Base-by-base conservation (phyloP, 164 flowering plant genomes). In the Liquidambar formosana region DNA sequence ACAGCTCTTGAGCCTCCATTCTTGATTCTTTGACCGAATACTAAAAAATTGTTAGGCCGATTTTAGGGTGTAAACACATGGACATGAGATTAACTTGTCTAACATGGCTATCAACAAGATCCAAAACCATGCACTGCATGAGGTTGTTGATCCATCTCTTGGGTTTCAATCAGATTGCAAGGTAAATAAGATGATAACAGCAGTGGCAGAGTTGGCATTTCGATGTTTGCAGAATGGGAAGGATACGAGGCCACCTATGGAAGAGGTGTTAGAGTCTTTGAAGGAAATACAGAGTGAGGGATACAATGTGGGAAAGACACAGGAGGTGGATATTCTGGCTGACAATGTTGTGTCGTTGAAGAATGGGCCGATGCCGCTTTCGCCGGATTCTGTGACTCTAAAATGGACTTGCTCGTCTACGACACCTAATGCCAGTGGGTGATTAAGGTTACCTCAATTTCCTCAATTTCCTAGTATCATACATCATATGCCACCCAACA, bases 131-230 rank as follows among this genome's bases (percentile, higher is more conserved):
- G 79, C 77, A 8, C 67, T 91, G 64, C 79, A 84, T 47, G 94
- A 91, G 74, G 68, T 91, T 14, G 87, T 89, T 6, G 97, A 91
- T 45, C 73, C 81, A 0, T 27, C 18, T 18, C 82, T 91, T 44
- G 90, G 90, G 60, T 89, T 73, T 63, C 75, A 81, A 8, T 61
- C 83, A 12, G 84, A 91, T 66, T 33, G 4, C 4, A 26, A 46
- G 16, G 78, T 77, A 0, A 76, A 71, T 52, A 77, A 61, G 71
- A 84, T 67, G 87, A 73, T 83, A 5, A 73, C 66, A 18, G 68
- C 73, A 12, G 91, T 88, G 47, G 91, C 97, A 21, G 97, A 85
- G 79, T 61, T 91, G 77, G 91, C 89, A 16, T 91, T 88, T 64
- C 81, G 70, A 71, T 91, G 93, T 65, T 61, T 91, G 80, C 92